Percentiles rank a stretch among this genome's conserved stretches.
phyloP scores from a whole-genome alignment of 768 basidiomycete species.

The Amanita jacksonii region DNA sequence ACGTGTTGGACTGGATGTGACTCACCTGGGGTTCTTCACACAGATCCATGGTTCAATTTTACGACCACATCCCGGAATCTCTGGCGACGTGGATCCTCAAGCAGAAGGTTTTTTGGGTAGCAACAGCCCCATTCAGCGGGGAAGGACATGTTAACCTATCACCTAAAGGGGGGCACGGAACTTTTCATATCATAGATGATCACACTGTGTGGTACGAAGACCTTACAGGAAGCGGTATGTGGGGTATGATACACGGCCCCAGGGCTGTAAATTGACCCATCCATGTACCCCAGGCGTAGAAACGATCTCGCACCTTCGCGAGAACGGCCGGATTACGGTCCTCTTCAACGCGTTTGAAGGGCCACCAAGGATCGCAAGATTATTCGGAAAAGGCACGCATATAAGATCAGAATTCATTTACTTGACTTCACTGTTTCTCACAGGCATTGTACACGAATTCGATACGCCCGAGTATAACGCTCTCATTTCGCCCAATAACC shows the following conservation, averaged over 20 bases:
- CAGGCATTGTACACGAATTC: constrained; percentile 55
- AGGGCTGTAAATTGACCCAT: neutral
- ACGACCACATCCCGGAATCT: constrained; percentile 44
- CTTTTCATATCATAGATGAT: constrained; percentile 48
- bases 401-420: neutral
- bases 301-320: constrained; percentile 41
- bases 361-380: constrained; percentile 43
- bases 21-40: too few relatives aligned
- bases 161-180: constrained; percentile 51
- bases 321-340: constrained; percentile 52
- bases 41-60: constrained; percentile 47
- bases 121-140: constrained; percentile 46
- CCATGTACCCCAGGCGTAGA: constrained; percentile 24
- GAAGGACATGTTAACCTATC: constrained; percentile 61
- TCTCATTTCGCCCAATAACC: constrained; percentile 34
- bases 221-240: constrained; percentile 56
- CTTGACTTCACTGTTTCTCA: neutral
- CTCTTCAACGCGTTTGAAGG: constrained; percentile 58
- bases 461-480: constrained; percentile 51
- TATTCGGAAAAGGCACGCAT: constrained; percentile 50
- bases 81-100: constrained; percentile 46
- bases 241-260: neutral
- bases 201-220: constrained; percentile 67
- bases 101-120: constrained; percentile 68
- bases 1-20: too few relatives aligned